Conservation (phyloP, 2,329 filamentous ascomycete genomes). For the Penicillium thymicola region DNA sequence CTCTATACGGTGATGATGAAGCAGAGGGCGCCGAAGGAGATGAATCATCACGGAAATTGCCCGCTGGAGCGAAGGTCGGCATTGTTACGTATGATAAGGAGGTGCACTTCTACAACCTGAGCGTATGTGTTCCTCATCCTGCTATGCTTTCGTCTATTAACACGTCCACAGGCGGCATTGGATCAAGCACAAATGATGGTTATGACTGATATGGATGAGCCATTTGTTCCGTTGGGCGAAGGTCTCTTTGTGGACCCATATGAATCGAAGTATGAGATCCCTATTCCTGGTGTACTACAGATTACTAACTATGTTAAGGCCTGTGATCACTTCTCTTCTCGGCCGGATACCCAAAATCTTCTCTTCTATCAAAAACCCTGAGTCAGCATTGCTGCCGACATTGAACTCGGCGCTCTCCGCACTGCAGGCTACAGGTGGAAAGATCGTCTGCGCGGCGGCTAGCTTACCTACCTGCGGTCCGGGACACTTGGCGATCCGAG, state of each 20-base stretch:
- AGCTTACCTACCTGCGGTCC: conserved; percentile 91
- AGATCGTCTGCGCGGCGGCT: conserved; percentile 82
- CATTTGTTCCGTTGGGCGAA: conserved; percentile 87
- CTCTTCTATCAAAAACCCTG: conserved; percentile 80
- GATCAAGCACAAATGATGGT: conserved; percentile 96
- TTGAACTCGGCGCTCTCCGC: conserved; percentile 81
- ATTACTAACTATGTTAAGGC: conserved; percentile 42
- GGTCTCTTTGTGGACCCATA: conserved; percentile 93
- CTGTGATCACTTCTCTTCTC: conserved; percentile 84
- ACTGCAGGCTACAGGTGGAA: conserved; percentile 82
- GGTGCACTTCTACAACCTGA: conserved; percentile 96
- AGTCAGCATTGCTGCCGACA: conserved; percentile 80
- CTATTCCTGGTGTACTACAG: background rate
- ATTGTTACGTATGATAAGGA: conserved; percentile 97
- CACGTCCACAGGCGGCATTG: conserved; percentile 57
- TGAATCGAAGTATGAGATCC: conserved; percentile 66
- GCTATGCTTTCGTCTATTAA: conserved; percentile 23
- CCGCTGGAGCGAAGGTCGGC: conserved; percentile 79
- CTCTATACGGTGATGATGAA: conserved; percentile 69
- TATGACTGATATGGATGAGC: conserved; percentile 95
- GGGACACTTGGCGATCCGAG: conserved; percentile 76
- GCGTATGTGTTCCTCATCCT: conserved; percentile 52
- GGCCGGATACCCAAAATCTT: conserved; percentile 81
- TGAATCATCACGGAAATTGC: conserved; percentile 55
- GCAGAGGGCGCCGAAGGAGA: conserved; percentile 53